These are phyloP conservation scores for Pestalotiopsis sp. DNA, from an alignment of 2,329 filamentous ascomycete species.

Conservation along the genomic window DNA sequence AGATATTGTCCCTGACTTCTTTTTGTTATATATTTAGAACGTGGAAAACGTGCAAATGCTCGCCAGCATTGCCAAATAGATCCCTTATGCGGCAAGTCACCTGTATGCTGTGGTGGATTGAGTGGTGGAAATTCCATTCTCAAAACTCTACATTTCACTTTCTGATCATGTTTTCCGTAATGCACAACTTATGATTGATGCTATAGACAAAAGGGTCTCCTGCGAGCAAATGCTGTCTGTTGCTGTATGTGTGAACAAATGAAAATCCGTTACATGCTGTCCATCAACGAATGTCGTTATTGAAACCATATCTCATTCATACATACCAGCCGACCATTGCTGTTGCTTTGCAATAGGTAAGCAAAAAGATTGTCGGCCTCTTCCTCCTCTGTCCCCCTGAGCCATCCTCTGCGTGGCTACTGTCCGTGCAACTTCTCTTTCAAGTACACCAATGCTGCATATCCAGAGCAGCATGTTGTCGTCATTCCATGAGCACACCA, in stretches of 20 bases:
- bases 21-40: too few species aligned
- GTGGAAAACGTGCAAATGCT: too few species aligned
- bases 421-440: constrained; percentile 61
- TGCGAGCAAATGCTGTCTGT: background rate
- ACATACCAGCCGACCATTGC: background rate
- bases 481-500: constrained; percentile 76
- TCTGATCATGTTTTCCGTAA: background rate
- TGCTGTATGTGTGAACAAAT: background rate
- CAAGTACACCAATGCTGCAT: constrained; percentile 67
- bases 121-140: background rate
- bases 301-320: background rate
- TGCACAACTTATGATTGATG: background rate
- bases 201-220: background rate
- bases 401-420: constrained; percentile 17
- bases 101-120: background rate
- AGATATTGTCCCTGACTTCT: too few species aligned
- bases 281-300: background rate
- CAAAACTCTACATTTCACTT: background rate
- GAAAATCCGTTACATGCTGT: background rate
- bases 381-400: background rate
- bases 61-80: too few species aligned
- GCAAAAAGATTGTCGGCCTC: background rate
- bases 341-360: background rate
- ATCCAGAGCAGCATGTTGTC: constrained; percentile 69
- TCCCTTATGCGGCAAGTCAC: too few species aligned